A percentile compares a stretch with the other conserved stretches of the same genome.
phyloP scores from a whole-genome alignment of 1,139 yeast genomes.

The Diutina sp. region DNA sequence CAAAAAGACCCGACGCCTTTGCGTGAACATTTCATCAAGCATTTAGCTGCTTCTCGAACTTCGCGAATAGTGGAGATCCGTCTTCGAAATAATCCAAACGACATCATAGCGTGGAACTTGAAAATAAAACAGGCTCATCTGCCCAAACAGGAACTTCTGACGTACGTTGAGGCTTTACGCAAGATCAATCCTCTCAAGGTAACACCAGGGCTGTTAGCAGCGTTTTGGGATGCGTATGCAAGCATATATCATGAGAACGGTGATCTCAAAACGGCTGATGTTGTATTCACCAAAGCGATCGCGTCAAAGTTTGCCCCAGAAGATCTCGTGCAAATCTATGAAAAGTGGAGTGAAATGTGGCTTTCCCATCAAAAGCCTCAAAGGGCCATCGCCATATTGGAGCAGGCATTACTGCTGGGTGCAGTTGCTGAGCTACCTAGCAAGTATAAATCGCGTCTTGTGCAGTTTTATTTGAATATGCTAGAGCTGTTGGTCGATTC shows the following conservation, averaged over 20 bases:
- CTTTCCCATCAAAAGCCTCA: slow-evolving; percentile 35
- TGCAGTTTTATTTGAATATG: slow-evolving; percentile 60
- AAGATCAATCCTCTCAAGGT: slow-evolving; percentile 53
- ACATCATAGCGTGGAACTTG: slow-evolving; percentile 60
- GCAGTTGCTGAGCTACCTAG: not conserved
- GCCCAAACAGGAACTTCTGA: slow-evolving; percentile 31
- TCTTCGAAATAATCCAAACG: slow-evolving; percentile 49
- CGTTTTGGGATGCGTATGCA: slow-evolving; percentile 65
- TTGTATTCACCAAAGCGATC: slow-evolving; percentile 51
- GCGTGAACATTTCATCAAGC: slow-evolving; percentile 28
- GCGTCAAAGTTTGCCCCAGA: slow-evolving; percentile 58
- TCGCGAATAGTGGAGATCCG: slow-evolving; percentile 53
- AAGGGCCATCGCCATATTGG: slow-evolving; percentile 26
- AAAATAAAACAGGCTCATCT: slow-evolving; percentile 23
- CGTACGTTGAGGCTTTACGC: slow-evolving; percentile 58
- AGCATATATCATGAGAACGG: slow-evolving; percentile 41
- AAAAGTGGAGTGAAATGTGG: slow-evolving; percentile 62
- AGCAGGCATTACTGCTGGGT: slow-evolving; percentile 3
- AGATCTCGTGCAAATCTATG: slow-evolving; percentile 59
- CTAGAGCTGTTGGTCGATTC: slow-evolving; percentile 47
- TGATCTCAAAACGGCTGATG: slow-evolving; percentile 50
- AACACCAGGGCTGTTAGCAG: slow-evolving; percentile 22
- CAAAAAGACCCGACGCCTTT: not conserved
- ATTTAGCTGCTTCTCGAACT: slow-evolving; percentile 40
- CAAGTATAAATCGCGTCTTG: not conserved